A percentile compares a stretch with the other conserved stretches of the same genome.
Evolutionary conservation across 2,329 filamentous ascomycete genomes (phyloP).

Genomic region (Delphinella strobiligena): DNA sequence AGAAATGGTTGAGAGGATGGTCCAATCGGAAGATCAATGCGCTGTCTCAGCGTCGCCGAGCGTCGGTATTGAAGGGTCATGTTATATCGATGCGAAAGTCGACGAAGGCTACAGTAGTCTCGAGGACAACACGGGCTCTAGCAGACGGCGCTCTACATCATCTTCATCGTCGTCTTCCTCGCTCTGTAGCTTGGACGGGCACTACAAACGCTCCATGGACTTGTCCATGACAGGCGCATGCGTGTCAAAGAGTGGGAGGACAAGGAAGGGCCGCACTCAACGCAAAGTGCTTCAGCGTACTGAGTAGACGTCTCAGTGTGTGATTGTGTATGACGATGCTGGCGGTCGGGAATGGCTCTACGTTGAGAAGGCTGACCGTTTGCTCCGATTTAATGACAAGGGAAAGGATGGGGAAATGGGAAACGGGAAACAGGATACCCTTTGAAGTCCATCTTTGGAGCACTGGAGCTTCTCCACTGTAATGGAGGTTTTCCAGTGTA

Average conservation of each 20-base stretch:
- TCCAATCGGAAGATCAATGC: slow-evolving; percentile 26
- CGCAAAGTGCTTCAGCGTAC: too few species aligned
- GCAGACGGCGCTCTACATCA: slow-evolving; percentile 8
- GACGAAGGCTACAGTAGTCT: slow-evolving; percentile 11
- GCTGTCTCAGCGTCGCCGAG: slow-evolving; percentile 7
- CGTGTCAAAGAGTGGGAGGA: slow-evolving; percentile 7
- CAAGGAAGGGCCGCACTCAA: slow-evolving; percentile 4
- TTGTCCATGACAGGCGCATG: slow-evolving; percentile 5
- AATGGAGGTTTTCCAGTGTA: too few species aligned
- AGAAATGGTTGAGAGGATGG: slow-evolving; percentile 25
- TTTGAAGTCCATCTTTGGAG: too few species aligned
- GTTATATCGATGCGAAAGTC: slow-evolving; percentile 1
- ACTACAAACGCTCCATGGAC: slow-evolving; percentile 7
- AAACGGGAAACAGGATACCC: too few species aligned
- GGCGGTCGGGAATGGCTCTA: too few species aligned
- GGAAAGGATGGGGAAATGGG: too few species aligned
- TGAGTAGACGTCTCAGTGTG: too few species aligned
- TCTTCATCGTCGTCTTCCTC: slow-evolving; percentile 5
- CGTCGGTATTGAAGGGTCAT: slow-evolving; percentile 4
- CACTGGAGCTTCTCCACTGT: too few species aligned
- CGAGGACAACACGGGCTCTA: slow-evolving; percentile 6
- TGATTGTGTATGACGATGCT: too few species aligned
- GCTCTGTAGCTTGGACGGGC: slow-evolving; percentile 1
- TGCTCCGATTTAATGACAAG: too few species aligned
- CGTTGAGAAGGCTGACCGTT: too few species aligned